A percentile compares a stretch with the other conserved stretches of the same genome.
Conservation (phyloP, 768 basidiomycete genomes). For the Dentipellis sp. region DNA sequence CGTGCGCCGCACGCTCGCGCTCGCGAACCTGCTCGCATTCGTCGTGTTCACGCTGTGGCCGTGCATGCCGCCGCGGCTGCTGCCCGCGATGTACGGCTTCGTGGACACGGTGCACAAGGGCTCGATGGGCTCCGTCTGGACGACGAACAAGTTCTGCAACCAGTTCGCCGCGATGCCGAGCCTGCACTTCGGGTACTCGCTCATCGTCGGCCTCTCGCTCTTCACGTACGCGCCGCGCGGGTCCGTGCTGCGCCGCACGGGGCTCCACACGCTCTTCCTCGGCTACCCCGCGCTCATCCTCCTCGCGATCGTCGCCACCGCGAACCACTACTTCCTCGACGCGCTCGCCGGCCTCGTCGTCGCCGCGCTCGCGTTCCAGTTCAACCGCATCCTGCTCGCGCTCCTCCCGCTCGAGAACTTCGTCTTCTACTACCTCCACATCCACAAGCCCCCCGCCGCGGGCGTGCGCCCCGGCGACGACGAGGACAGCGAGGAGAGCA, state of each 20-base stretch:
- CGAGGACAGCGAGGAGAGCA: not conserved
- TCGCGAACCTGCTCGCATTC: slow-evolving; percentile 7
- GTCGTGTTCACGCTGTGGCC: slow-evolving; percentile 9
- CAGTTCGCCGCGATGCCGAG: slow-evolving; percentile 9
- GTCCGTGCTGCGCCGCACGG: not conserved
- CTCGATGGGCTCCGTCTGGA: slow-evolving; percentile 7
- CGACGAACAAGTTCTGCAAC: slow-evolving; percentile 9
- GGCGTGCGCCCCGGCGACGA: not conserved
- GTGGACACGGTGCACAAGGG: slow-evolving; percentile 7
- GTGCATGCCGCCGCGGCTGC: slow-evolving; percentile 10
- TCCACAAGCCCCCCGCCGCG: slow-evolving; percentile 2
- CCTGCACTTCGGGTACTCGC: slow-evolving; percentile 7
- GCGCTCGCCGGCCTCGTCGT: slow-evolving; percentile 4
- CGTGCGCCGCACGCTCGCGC: slow-evolving; percentile 7
- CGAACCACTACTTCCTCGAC: slow-evolving; percentile 10
- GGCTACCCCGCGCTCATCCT: slow-evolving; percentile 6
- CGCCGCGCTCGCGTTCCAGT: slow-evolving; percentile 1
- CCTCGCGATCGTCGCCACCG: slow-evolving; percentile 8
- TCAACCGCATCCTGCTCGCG: slow-evolving; percentile 3
- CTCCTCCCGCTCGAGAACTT: slow-evolving; percentile 5
- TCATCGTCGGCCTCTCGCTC: slow-evolving; percentile 8
- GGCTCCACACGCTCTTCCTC: slow-evolving; percentile 2
- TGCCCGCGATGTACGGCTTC: slow-evolving; percentile 6
- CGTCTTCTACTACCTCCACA: not conserved
- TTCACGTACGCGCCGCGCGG: not conserved